Evolutionary conservation across 805 yeast species (phyloP).

Genomic region (Priceomyces fermenticarens): DNA sequence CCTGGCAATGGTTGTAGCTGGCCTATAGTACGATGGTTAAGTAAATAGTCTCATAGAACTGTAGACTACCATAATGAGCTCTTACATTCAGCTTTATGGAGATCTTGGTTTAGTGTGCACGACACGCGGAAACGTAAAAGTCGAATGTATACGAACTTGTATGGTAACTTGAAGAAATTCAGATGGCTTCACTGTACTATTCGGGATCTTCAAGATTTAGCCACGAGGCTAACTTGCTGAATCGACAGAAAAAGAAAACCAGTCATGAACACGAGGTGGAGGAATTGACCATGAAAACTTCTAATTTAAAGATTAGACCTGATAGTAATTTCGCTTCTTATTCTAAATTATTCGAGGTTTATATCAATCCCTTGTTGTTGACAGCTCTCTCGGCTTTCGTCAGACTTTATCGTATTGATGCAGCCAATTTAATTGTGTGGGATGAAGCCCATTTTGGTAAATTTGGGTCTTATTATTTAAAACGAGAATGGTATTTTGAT

Average conservation of each 20-base stretch:
- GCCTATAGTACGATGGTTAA: no score
- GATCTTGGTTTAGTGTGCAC: no score
- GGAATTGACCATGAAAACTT: conserved; percentile 19
- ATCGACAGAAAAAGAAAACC: not conserved
- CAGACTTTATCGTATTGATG: conserved; percentile 72
- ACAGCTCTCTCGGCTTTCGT: conserved; percentile 41
- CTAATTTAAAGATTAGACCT: conserved; percentile 12
- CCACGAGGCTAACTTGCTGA: not conserved
- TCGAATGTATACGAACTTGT: no score
- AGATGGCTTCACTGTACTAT: conserved; percentile 1
- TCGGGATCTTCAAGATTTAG: conserved; percentile 2
- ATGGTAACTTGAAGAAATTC: no score
- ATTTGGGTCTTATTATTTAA: conserved; percentile 87
- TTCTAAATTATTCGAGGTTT: conserved; percentile 8
- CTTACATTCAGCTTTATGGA: no score
- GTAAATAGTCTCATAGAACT: no score
- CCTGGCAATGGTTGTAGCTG: no score
- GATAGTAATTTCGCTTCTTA: conserved; percentile 1
- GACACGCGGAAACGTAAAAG: no score
- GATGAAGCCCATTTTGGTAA: conserved; percentile 98
- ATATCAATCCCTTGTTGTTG: conserved; percentile 29
- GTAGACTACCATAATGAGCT: no score
- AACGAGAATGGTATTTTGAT: conserved; percentile 88
- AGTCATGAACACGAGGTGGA: conserved; percentile 13
- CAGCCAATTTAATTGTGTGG: conserved; percentile 82